A percentile compares a stretch with the other conserved stretches of the same genome.
These are phyloP conservation scores for Ustilago cynodontis DNA, from an alignment of 1,284 basidiomycete species.

Conservation along the genomic window DNA sequence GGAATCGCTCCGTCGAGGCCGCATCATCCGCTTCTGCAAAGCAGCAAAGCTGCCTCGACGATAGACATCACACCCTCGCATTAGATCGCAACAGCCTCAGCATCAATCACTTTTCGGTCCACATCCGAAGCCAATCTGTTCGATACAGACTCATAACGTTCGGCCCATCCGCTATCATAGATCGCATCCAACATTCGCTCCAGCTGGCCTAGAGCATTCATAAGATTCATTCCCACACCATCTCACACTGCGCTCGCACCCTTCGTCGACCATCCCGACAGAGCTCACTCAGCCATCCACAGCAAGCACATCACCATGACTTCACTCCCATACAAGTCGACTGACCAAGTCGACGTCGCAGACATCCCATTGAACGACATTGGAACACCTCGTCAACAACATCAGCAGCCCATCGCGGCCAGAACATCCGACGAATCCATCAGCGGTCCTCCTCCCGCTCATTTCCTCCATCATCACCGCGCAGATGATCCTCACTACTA, in stretches of 20 bases:
- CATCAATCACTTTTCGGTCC: neutral
- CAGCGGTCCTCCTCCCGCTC: slow-evolving; percentile 42
- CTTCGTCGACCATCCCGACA: slow-evolving; percentile 1
- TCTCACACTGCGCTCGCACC: neutral
- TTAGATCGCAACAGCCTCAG: neutral
- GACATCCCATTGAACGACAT: slow-evolving; percentile 51
- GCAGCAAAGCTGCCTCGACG: slow-evolving; percentile 11
- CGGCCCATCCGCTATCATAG: slow-evolving; percentile 10
- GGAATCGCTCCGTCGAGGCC: slow-evolving; percentile 12
- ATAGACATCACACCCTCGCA: neutral
- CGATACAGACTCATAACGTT: neutral
- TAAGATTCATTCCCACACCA: neutral
- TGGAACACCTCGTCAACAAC: slow-evolving; percentile 28
- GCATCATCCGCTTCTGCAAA: slow-evolving; percentile 10
- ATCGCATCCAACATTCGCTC: neutral
- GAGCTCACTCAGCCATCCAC: neutral
- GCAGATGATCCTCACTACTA: slow-evolving; percentile 48
- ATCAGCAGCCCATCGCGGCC: neutral
- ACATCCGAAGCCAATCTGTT: neutral
- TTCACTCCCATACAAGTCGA: slow-evolving; percentile 51
- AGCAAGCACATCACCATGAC: slow-evolving; percentile 30
- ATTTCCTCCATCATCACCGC: slow-evolving; percentile 50
- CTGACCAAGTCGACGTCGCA: slow-evolving; percentile 42
- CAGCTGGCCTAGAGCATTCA: slow-evolving; percentile 20
- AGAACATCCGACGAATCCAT: slow-evolving; percentile 14